phyloP scores from a whole-genome alignment of 371 early-diverging fungal genomes.

The Dinochytrium kinnereticum region DNA sequence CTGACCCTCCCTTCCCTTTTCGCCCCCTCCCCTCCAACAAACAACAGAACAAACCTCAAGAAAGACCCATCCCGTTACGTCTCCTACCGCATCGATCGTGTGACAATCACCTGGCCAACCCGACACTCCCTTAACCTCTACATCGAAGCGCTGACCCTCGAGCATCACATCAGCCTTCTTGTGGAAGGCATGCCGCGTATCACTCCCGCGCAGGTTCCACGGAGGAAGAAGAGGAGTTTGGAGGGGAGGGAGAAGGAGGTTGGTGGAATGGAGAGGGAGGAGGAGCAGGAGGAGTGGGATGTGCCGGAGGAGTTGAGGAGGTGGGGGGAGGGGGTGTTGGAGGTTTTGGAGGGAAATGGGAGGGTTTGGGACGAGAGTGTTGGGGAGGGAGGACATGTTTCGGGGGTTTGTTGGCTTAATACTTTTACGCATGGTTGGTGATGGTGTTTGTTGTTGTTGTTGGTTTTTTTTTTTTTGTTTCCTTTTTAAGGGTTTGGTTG shows the following conservation, averaged over 20 bases:
- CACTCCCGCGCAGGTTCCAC: slow-evolving; percentile 3
- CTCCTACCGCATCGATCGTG: slow-evolving; percentile 25
- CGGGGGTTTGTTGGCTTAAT: slow-evolving; percentile 41
- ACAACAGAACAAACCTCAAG: slow-evolving; percentile 19
- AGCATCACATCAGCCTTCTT: background rate
- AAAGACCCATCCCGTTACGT: slow-evolving; percentile 19
- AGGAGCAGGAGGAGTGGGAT: background rate
- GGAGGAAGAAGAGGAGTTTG: background rate
- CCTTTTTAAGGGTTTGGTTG: background rate
- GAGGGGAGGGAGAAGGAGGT: slow-evolving; percentile 6
- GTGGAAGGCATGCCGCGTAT: slow-evolving; percentile 10
- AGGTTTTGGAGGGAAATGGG: too few species aligned
- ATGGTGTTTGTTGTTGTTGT: too few species aligned
- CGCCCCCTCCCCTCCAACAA: background rate
- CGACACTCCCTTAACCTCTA: slow-evolving; percentile 26
- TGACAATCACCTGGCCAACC: slow-evolving; percentile 42
- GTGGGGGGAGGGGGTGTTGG: slow-evolving; percentile 13
- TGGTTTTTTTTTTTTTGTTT: slow-evolving; percentile 2
- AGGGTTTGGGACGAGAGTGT: slow-evolving; percentile 27
- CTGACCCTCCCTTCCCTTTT: too few species aligned
- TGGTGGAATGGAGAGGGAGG: background rate
- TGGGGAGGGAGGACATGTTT: slow-evolving; percentile 28
- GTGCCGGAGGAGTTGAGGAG: slow-evolving; percentile 7
- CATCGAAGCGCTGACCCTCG: slow-evolving; percentile 22
- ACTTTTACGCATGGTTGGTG: slow-evolving; percentile 40